These are phyloP conservation scores for Asclepias syriaca DNA, from an alignment of 257 asterid species.

Conservation along the genomic window DNA sequence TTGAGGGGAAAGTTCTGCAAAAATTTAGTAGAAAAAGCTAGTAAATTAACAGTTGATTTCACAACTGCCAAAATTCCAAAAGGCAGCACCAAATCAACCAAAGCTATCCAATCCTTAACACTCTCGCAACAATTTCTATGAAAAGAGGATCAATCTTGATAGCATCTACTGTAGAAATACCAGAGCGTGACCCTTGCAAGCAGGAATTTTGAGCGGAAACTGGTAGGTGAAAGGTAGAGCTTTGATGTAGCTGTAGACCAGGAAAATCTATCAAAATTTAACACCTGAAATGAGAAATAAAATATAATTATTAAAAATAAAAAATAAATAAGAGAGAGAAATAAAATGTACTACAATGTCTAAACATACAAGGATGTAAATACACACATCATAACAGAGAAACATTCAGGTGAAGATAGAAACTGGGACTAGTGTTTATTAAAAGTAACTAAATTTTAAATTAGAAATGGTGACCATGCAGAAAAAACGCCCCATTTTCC, in stretches of 20 bases:
- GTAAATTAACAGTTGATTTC: neutral
- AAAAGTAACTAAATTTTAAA: neutral
- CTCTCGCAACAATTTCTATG: neutral
- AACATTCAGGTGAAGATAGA: neutral
- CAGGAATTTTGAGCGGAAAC: conserved; percentile 85
- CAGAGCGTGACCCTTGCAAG: conserved; percentile 98
- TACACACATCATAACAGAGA: neutral
- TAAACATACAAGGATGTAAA: neutral
- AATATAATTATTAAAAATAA: neutral
- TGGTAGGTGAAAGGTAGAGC: conserved; percentile 85
- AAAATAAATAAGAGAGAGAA: neutral
- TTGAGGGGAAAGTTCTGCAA: neutral
- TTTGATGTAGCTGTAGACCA: conserved; percentile 86
- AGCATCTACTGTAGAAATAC: conserved; percentile 26
- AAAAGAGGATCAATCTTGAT: neutral
- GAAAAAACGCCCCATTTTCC: neutral
- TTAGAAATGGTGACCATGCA: neutral
- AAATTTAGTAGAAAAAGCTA: conserved; percentile 7
- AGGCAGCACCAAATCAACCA: neutral
- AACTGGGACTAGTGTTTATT: neutral
- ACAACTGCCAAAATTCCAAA: neutral
- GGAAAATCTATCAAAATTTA: conserved; percentile 73
- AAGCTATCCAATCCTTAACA: neutral
- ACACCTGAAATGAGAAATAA: conserved; percentile 47
- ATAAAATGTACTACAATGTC: conserved; percentile 4